phyloP scores from a whole-genome alignment of 2,329 filamentous ascomycete species.

The Cladosporium sp. region DNA sequence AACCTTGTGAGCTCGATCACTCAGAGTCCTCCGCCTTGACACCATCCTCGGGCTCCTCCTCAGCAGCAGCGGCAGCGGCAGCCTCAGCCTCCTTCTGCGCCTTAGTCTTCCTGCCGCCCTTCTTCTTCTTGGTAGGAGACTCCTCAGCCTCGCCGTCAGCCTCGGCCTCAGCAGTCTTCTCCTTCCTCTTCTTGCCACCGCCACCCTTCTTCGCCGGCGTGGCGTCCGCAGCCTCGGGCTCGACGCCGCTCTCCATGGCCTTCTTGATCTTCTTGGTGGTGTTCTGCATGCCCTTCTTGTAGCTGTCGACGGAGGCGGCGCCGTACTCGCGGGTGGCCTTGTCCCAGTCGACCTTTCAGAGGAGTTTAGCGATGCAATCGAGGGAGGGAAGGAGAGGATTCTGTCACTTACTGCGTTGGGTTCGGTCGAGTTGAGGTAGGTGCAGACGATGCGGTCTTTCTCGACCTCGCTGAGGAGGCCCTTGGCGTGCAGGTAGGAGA shows the following conservation, averaged over 20 bases:
- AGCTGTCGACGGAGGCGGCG: constrained; percentile 30
- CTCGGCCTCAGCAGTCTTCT: not conserved
- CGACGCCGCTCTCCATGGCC: constrained; percentile 25
- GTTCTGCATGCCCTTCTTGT: constrained; percentile 31
- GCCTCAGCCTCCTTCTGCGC: not conserved
- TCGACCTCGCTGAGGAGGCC: constrained; percentile 32
- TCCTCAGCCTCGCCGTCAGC: constrained; percentile 13
- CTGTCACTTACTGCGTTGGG: constrained; percentile 24
- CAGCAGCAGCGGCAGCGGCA: not conserved
- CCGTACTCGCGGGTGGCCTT: constrained; percentile 33
- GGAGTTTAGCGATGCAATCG: not conserved
- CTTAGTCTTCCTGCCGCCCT: not conserved
- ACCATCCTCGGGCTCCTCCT: not conserved
- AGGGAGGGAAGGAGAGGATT: not conserved
- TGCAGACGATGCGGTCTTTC: constrained; percentile 36
- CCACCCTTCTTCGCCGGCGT: constrained; percentile 11
- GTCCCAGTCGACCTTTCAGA: constrained; percentile 33
- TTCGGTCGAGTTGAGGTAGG: constrained; percentile 31
- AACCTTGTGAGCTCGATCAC: not conserved
- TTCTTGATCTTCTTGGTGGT: constrained; percentile 35
- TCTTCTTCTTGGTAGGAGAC: constrained; percentile 19
- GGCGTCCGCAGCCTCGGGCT: not conserved
- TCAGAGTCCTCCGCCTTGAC: constrained; percentile 14
- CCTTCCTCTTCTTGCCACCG: constrained; percentile 3
- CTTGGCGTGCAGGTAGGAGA: constrained; percentile 29